Evolutionary conservation across 495 filamentous ascomycete genomes (phyloP).

Genomic region (Bathelium albidoporum): DNA sequence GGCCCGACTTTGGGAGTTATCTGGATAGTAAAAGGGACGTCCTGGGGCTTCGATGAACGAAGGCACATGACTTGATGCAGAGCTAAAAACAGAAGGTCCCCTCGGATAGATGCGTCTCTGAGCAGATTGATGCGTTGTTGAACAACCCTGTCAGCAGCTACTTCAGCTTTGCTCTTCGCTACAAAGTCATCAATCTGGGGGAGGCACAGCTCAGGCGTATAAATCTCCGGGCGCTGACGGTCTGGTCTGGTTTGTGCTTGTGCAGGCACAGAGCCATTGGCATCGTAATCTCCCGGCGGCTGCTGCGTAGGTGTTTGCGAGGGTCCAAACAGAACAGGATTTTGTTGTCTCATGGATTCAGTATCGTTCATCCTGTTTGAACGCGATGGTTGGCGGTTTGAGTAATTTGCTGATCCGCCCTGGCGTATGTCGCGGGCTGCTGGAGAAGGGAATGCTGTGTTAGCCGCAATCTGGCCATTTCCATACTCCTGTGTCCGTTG

Average conservation of each 20-base stretch:
- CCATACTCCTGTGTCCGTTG: background rate
- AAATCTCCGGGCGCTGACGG: background rate
- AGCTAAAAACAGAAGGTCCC: constrained; percentile 18
- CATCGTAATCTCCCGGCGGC: background rate
- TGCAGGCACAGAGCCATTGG: background rate
- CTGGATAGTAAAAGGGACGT: background rate
- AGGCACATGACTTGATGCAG: constrained; percentile 19
- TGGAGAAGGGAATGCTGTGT: background rate
- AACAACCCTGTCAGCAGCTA: background rate
- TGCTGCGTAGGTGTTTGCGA: background rate
- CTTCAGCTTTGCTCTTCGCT: background rate
- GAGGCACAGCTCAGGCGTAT: background rate
- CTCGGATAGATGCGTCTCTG: constrained; percentile 7
- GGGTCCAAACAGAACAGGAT: background rate
- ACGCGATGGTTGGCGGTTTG: background rate
- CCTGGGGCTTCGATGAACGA: background rate
- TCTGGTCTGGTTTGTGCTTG: background rate
- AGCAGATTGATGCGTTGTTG: constrained; percentile 10
- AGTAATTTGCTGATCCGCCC: background rate
- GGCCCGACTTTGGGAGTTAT: constrained; percentile 6
- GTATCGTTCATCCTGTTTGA: background rate
- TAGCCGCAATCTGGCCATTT: background rate
- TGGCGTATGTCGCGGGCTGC: background rate
- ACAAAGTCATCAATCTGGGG: background rate
- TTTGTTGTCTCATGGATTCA: background rate